Percentiles rank a stretch among this genome's conserved stretches.
Evolutionary conservation across 129 eudicot genomes (phyloP).

Genomic region (Flaveria brownii): DNA sequence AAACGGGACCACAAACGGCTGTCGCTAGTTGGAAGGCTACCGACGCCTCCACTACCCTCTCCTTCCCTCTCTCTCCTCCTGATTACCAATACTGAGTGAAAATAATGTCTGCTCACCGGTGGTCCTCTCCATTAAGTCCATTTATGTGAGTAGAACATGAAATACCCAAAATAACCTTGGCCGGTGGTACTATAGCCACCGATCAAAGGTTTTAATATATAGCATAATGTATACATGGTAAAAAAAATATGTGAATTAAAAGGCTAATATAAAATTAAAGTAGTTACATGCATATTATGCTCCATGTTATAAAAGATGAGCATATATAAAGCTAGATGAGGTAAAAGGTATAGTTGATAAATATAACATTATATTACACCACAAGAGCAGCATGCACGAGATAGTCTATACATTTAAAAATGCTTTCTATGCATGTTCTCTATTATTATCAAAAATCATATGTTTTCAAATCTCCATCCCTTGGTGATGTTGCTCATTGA

Average conservation of each 20-base stretch:
- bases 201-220: too few species aligned
- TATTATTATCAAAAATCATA: slow-evolving; percentile 34
- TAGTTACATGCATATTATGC: neutral
- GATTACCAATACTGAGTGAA: too few species aligned
- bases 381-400: slow-evolving; percentile 25
- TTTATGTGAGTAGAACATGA: too few species aligned
- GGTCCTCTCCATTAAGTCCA: too few species aligned
- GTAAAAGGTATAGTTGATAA: neutral
- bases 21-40: too few species aligned
- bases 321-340: neutral
- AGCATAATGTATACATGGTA: neutral
- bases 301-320: neutral
- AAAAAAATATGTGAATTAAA: neutral
- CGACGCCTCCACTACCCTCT: too few species aligned
- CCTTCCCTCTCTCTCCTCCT: too few species aligned
- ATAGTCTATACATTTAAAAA: slow-evolving; percentile 31
- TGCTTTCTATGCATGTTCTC: slow-evolving; percentile 26
- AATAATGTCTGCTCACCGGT: too few species aligned
- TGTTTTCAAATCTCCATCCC: slow-evolving; percentile 41
- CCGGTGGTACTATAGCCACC: too few species aligned
- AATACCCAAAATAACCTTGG: too few species aligned
- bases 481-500: slow-evolving; percentile 40
- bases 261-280: neutral
- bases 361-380: slow-evolving; percentile 35
- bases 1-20: too few species aligned